These are phyloP conservation scores for Annulohypoxylon truncatum DNA, from an alignment of 2,329 filamentous ascomycete species.

Conservation along the genomic window DNA sequence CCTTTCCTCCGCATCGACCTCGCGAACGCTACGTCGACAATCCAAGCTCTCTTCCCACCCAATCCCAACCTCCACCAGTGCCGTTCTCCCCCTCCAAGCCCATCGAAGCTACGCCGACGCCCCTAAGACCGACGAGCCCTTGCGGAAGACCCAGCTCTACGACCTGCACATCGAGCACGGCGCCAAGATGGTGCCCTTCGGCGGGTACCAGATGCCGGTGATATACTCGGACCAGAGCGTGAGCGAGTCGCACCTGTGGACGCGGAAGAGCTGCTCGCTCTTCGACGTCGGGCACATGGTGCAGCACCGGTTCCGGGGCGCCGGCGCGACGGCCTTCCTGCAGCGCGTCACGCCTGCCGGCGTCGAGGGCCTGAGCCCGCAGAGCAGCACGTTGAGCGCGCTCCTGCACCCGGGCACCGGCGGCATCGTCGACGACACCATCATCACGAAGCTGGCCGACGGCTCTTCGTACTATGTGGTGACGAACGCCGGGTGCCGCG, in stretches of 20 bases:
- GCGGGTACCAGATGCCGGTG: slow-evolving; percentile 91
- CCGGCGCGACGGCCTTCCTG: slow-evolving; percentile 83
- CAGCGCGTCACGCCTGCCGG: slow-evolving; percentile 85
- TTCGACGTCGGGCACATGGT: slow-evolving; percentile 99
- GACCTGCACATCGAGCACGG: slow-evolving; percentile 81
- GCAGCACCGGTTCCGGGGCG: slow-evolving; percentile 86
- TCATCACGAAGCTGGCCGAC: slow-evolving; percentile 82
- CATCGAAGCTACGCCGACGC: slow-evolving; percentile 42
- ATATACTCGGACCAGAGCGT: slow-evolving; percentile 84
- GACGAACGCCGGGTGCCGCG: slow-evolving; percentile 91
- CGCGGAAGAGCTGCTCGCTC: slow-evolving; percentile 84
- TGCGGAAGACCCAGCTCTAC: slow-evolving; percentile 78
- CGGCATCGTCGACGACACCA: slow-evolving; percentile 94
- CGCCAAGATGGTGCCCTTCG: slow-evolving; percentile 97
- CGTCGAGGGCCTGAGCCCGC: slow-evolving; percentile 70
- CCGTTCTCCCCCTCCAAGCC: slow-evolving; percentile 1
- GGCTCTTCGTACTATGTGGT: slow-evolving; percentile 92
- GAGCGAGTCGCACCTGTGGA: slow-evolving; percentile 88
- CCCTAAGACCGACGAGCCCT: slow-evolving; percentile 38
- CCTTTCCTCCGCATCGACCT: slow-evolving; percentile 5
- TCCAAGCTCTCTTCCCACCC: neutral
- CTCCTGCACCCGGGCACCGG: slow-evolving; percentile 83
- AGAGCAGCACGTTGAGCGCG: slow-evolving; percentile 85
- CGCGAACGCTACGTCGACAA: slow-evolving; percentile 3
- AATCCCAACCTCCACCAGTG: neutral